A percentile compares a stretch with the other conserved stretches of the same genome.
Conservation (phyloP, 2,329 filamentous ascomycete species). For the Shiraia sp. region DNA sequence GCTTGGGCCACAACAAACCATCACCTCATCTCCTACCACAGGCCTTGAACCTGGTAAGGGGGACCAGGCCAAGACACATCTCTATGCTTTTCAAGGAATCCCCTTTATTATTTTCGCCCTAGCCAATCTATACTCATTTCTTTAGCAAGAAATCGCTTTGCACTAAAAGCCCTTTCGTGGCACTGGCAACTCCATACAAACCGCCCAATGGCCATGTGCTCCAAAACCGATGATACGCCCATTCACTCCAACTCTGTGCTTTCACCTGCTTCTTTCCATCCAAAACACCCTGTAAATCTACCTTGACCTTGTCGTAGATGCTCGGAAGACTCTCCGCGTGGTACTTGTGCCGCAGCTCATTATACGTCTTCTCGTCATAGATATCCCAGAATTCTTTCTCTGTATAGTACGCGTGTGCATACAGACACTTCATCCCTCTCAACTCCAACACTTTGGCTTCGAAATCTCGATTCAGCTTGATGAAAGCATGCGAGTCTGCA, state of each 20-base stretch:
- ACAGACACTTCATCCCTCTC: constrained; percentile 83
- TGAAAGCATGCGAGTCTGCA: constrained; percentile 59
- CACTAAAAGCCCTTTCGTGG: constrained; percentile 38
- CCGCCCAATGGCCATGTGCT: constrained; percentile 44
- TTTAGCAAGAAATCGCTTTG: constrained; percentile 41
- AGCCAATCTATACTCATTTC: constrained; percentile 13
- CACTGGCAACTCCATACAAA: constrained; percentile 45
- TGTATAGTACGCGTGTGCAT: constrained; percentile 83
- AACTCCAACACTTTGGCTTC: constrained; percentile 71
- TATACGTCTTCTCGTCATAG: constrained; percentile 66
- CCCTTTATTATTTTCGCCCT: background rate
- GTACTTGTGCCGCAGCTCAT: constrained; percentile 65
- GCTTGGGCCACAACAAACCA: no score
- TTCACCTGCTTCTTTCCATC: constrained; percentile 11
- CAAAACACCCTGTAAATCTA: constrained; percentile 46
- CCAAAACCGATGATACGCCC: constrained; percentile 34
- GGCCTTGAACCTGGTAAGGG: no score
- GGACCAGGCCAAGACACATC: no score
- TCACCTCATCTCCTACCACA: no score
- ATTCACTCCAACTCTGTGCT: constrained; percentile 30
- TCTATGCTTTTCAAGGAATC: no score
- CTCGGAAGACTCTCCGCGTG: constrained; percentile 64
- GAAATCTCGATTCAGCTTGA: constrained; percentile 70
- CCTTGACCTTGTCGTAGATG: constrained; percentile 69
- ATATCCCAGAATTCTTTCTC: constrained; percentile 71